Conservation (phyloP, 441 rosid species). For the Eruca vesicaria region DNA sequence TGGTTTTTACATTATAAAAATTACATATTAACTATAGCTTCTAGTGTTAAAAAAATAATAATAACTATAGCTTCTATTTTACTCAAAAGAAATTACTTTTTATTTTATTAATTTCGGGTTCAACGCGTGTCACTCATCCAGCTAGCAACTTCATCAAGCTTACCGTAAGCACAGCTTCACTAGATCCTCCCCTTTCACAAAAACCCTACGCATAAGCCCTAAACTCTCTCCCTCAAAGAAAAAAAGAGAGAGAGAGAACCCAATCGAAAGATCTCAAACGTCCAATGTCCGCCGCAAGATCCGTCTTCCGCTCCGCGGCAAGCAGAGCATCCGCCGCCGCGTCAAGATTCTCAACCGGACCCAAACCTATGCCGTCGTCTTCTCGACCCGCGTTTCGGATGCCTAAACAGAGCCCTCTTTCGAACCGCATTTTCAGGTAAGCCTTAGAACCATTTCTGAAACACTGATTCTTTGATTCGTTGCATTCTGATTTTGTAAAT, state of each 20-base stretch:
- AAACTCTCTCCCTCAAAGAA: neutral
- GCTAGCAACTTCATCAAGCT: neutral
- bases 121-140: neutral
- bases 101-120: too few species aligned
- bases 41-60: too few species aligned
- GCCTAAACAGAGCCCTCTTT: constrained; percentile 49
- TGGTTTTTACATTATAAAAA: too few species aligned
- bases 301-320: constrained; percentile 60
- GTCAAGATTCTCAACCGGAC: constrained; percentile 38
- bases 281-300: constrained; percentile 53
- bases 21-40: too few species aligned
- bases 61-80: too few species aligned
- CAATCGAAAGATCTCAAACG: neutral
- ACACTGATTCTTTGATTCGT: neutral
- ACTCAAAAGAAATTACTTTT: too few species aligned
- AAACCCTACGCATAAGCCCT: constrained; percentile 30
- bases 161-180: constrained; percentile 10
- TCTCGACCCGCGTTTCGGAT: constrained; percentile 46
- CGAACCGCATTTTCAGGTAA: constrained; percentile 70
- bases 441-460: neutral
- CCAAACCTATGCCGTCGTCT: constrained; percentile 38
- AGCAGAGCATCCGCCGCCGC: constrained; percentile 32
- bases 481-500: neutral
- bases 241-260: neutral
- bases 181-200: constrained; percentile 1